These are phyloP conservation scores for Nicotiana otophora DNA, from an alignment of 257 asterid species.

Conservation along the genomic window DNA sequence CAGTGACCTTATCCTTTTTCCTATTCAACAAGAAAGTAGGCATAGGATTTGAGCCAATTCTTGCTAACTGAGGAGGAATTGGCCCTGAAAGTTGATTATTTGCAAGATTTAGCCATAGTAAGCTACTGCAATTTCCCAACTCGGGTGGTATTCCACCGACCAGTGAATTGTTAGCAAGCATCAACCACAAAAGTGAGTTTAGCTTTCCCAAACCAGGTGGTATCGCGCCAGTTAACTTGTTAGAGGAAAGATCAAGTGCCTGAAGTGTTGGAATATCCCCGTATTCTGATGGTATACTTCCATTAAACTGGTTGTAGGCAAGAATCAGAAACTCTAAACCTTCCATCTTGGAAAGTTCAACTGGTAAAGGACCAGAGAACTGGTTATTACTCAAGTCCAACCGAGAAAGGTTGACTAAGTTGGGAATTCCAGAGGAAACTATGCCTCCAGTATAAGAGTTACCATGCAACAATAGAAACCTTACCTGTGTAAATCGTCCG, in stretches of 20 bases:
- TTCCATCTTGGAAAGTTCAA: conserved; percentile 44
- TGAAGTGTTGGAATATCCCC: conserved; percentile 64
- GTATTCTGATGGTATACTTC: conserved; percentile 63
- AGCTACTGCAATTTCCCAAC: conserved; percentile 79
- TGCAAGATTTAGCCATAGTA: conserved; percentile 78
- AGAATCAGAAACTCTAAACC: conserved; percentile 64
- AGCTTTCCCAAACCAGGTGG: conserved; percentile 63
- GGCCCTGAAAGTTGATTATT: conserved; percentile 53
- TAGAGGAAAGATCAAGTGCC: conserved; percentile 84
- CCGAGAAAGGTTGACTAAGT: conserved; percentile 46
- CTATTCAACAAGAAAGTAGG: conserved; percentile 61
- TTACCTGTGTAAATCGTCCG: conserved; percentile 57
- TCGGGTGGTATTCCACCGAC: conserved; percentile 60
- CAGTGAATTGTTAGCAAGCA: conserved; percentile 74
- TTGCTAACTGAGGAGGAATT: conserved; percentile 47
- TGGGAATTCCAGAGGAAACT: conserved; percentile 49
- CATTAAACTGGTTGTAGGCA: conserved; percentile 63
- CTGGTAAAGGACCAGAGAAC: conserved; percentile 65
- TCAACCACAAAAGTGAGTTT: conserved; percentile 75
- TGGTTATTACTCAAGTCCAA: conserved; percentile 76
- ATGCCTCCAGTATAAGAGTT: conserved; percentile 65
- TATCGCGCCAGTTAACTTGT: conserved; percentile 46
- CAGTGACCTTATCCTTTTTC: conserved; percentile 26
- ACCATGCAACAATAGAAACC: conserved; percentile 52
- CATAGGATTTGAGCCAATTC: conserved; percentile 44